A percentile compares a stretch with the other conserved stretches of the same genome.
These are phyloP conservation scores for Clavulina sp. DNA, from an alignment of 768 basidiomycete species.

Conservation along the genomic window DNA sequence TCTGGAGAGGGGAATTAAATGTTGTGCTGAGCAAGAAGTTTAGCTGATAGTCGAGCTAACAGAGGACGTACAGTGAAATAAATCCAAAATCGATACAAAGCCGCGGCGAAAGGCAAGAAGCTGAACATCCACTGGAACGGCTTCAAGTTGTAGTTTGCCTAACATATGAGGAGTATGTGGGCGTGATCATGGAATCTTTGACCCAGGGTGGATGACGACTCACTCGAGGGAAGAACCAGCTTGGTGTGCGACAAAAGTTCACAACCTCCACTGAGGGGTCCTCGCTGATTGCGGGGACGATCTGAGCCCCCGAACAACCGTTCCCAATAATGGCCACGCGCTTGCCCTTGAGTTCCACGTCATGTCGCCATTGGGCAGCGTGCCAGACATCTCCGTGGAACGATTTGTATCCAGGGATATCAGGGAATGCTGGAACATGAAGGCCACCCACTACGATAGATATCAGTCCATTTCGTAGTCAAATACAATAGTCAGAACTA, in stretches of 20 bases:
- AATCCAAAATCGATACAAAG: background rate
- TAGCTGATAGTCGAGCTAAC: background rate
- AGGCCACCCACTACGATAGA: constrained; percentile 24
- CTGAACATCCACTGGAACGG: background rate
- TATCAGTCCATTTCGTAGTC: too few relatives aligned
- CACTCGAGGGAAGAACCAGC: constrained; percentile 40
- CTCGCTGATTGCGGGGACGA: constrained; percentile 15
- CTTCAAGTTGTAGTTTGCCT: background rate
- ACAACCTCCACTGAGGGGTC: constrained; percentile 18
- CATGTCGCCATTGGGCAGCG: constrained; percentile 37
- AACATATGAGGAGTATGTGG: background rate
- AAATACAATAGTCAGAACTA: too few relatives aligned
- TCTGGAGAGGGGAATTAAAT: background rate
- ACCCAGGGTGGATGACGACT: constrained; percentile 12
- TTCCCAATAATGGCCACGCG: constrained; percentile 45
- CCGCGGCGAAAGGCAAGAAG: background rate
- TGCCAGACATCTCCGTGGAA: constrained; percentile 39
- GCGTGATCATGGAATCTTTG: background rate
- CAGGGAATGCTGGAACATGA: constrained; percentile 15
- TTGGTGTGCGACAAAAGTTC: constrained; percentile 39
- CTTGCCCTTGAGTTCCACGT: constrained; percentile 33
- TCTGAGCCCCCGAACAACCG: constrained; percentile 45
- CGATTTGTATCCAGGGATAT: constrained; percentile 14
- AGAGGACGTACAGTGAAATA: background rate
- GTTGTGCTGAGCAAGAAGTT: background rate